Evolutionary conservation across 2,329 filamentous ascomycete genomes (phyloP), one percentile per base, ranked within the genome.

Genomic region (Diaporthe nobilis): DNA sequence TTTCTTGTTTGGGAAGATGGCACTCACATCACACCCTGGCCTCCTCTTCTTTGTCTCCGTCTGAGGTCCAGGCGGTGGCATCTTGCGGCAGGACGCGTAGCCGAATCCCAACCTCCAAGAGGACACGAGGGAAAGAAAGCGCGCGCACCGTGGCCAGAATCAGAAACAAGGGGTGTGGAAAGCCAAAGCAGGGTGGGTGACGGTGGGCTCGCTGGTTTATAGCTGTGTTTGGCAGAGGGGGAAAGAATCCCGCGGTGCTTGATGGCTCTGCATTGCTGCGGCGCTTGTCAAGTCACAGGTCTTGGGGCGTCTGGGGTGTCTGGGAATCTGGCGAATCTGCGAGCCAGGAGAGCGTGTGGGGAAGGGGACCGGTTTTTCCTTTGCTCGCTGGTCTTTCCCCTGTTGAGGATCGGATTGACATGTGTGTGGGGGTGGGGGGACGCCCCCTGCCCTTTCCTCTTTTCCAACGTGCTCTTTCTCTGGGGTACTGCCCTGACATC

Each of bases 401-500:
- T 47, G 60, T 65, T 65, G 60, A 65, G 60, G 60, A 31, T 65
- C 60, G 60, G 25, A 65, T 65, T 65, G 39, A 25, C 60, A 31
- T 65, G 22, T 47, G 61, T 37, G 20, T 34, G 34, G 6, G 44
- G 61, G 61, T 44, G 51, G 44, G 42, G 61, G 60, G 28, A 34
- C 12, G 28, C 15, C 42, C 60, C 61, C 61, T 67, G 44, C 31
- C 2, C 17, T 22, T 47, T 20, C 20, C 39, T 25, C 12, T 22
- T 49, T 44, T 49, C 28, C 25, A n/a, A 51, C 28, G 61, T 37
- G 25, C 44, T 49, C 20, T 67, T 51, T 67, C 37, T 15, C 44
- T 67, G 61, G 44, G 61, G 42, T 67, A 67, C 44, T 67, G 28
- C 61, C 60, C 63, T 68, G 63, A 68, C 63, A 68, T 53, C 63